Percentiles rank a stretch among this genome's conserved stretches.
These are phyloP conservation scores for Amanita exitialis DNA, from an alignment of 768 basidiomycete genomes.

Conservation along the genomic window DNA sequence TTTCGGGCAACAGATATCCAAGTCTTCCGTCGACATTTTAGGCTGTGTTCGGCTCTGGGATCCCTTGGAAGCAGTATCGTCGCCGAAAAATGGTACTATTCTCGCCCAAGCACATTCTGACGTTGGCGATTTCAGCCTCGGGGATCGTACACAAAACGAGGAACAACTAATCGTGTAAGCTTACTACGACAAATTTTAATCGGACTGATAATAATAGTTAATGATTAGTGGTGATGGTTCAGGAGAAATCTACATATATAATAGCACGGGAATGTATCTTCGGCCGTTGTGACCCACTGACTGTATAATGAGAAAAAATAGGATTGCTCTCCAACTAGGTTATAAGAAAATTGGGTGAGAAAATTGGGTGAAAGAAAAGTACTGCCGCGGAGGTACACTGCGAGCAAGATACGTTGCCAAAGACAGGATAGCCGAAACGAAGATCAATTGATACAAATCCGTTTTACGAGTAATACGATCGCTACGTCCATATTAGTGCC, in stretches of 20 bases:
- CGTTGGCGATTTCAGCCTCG: conserved; percentile 48
- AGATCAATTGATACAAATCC: not conserved
- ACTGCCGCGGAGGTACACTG: not conserved
- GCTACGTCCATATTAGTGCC: not conserved
- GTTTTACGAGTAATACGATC: not conserved
- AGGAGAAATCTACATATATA: conserved; percentile 5
- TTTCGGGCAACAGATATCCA: not conserved
- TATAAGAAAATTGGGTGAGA: not conserved
- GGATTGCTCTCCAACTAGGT: not conserved
- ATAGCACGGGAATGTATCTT: not conserved
- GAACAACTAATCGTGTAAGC: conserved; percentile 52
- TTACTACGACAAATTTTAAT: conserved; percentile 2
- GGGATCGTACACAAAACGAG: conserved; percentile 42
- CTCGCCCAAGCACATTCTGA: conserved; percentile 48
- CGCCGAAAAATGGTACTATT: conserved; percentile 32
- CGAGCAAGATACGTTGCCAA: not conserved
- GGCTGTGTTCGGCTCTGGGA: conserved; percentile 71
- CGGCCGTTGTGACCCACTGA: not conserved
- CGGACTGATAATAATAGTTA: not conserved
- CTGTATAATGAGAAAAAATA: not conserved
- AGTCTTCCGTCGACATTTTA: conserved; percentile 15
- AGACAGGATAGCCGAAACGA: not conserved
- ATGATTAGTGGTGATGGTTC: conserved; percentile 2
- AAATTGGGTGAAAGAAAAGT: not conserved
- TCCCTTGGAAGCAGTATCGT: conserved; percentile 27